A percentile compares a stretch with the other conserved stretches of the same genome.
Conservation (phyloP, 768 basidiomycete genomes). For the Lactarius sp. region DNA sequence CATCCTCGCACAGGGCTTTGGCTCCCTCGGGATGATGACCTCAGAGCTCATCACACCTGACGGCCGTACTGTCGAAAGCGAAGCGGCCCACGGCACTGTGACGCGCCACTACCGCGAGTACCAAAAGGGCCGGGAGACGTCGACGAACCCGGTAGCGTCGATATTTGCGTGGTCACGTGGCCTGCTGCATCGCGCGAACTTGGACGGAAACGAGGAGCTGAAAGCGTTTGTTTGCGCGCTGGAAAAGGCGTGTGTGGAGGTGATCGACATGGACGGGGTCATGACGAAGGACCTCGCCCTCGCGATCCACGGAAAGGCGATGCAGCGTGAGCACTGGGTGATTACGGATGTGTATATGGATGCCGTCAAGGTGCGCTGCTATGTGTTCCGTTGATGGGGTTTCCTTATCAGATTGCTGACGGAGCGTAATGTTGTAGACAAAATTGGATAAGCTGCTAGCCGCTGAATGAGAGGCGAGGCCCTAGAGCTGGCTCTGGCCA, state of each 20-base stretch:
- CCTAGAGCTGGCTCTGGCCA: not conserved
- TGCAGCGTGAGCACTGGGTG: slow-evolving; percentile 98
- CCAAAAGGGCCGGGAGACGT: slow-evolving; percentile 97
- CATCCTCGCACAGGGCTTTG: slow-evolving; percentile 97
- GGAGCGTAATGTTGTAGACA: not conserved
- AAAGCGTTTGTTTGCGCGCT: slow-evolving; percentile 70
- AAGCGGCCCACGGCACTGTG: slow-evolving; percentile 95
- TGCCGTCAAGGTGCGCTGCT: slow-evolving; percentile 68
- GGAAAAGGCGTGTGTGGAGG: slow-evolving; percentile 85
- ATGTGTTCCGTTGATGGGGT: no score
- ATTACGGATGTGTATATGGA: slow-evolving; percentile 92
- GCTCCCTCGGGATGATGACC: slow-evolving; percentile 97
- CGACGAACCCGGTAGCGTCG: slow-evolving; percentile 96
- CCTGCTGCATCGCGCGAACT: slow-evolving; percentile 85
- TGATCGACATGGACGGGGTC: slow-evolving; percentile 82
- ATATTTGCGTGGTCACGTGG: slow-evolving; percentile 99
- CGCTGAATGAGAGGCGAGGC: not conserved
- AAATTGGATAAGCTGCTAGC: slow-evolving; percentile 16
- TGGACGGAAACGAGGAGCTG: slow-evolving; percentile 78
- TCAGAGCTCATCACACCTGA: slow-evolving; percentile 93
- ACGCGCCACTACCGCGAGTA: slow-evolving; percentile 96
- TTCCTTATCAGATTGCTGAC: not conserved
- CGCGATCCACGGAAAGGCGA: slow-evolving; percentile 84
- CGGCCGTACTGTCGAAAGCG: slow-evolving; percentile 86
- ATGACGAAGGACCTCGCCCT: slow-evolving; percentile 99